These are phyloP conservation scores for Ophiostoma perfectum DNA, from an alignment of 2,329 filamentous ascomycete species.

Conservation along the genomic window DNA sequence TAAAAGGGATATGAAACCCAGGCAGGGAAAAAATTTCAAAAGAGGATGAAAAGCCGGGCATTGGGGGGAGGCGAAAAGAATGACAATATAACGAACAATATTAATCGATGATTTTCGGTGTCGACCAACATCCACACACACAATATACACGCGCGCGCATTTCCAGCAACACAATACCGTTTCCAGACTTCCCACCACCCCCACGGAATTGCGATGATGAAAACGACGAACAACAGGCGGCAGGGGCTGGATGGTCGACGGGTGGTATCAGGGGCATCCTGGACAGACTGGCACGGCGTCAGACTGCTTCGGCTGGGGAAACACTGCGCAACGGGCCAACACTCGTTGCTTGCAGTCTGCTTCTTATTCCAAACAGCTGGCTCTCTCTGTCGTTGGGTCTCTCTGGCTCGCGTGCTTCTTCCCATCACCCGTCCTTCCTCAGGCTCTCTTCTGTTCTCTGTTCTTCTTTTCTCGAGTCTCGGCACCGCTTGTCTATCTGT, in stretches of 20 bases:
- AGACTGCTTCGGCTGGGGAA: too few relatives aligned
- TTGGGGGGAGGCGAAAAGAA: slow-evolving; percentile 1
- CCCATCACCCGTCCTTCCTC: background rate
- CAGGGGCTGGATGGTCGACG: background rate
- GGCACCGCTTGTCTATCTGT: too few relatives aligned
- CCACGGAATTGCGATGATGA: background rate
- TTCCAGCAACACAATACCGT: background rate
- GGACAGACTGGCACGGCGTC: background rate
- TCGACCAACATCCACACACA: slow-evolving; percentile 12
- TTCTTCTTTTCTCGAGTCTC: background rate
- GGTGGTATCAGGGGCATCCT: background rate
- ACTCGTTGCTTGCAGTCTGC: too few relatives aligned
- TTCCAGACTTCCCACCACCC: background rate
- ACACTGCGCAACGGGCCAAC: too few relatives aligned
- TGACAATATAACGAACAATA: slow-evolving; percentile 17
- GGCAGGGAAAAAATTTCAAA: background rate
- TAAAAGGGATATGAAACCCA: slow-evolving; percentile 12
- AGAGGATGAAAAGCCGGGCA: background rate
- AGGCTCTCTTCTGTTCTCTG: background rate
- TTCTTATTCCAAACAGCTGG: background rate
- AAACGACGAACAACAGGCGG: background rate
- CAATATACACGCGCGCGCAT: background rate
- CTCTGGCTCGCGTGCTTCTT: background rate
- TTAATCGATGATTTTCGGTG: slow-evolving; percentile 18
- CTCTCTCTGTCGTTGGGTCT: background rate